Conservation (phyloP, 495 filamentous ascomycete genomes). For the Neurospora cerealis region DNA sequence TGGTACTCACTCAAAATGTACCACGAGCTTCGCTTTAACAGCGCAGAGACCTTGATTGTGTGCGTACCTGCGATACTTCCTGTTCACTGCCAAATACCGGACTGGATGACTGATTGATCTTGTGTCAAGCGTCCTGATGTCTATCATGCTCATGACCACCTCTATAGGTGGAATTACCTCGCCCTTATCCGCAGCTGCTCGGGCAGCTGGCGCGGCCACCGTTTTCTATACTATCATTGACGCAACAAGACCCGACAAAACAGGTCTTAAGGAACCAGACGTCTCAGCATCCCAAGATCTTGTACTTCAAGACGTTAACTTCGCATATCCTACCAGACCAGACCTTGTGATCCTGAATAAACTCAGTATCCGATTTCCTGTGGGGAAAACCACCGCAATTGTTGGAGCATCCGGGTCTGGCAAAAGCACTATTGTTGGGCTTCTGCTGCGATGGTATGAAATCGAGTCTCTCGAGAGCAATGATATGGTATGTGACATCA, state of each 20-base stretch:
- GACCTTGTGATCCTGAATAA: slow-evolving; percentile 45
- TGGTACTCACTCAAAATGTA: slow-evolving; percentile 32
- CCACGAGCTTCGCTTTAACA: slow-evolving; percentile 14
- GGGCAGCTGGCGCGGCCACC: slow-evolving; percentile 42
- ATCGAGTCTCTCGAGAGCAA: slow-evolving; percentile 39
- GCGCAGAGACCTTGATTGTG: slow-evolving; percentile 37
- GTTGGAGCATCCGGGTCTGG: slow-evolving; percentile 71
- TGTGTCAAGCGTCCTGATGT: slow-evolving; percentile 42
- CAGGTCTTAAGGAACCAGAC: slow-evolving; percentile 36
- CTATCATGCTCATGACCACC: slow-evolving; percentile 46
- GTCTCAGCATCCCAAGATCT: slow-evolving; percentile 44
- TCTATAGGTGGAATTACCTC: slow-evolving; percentile 40
- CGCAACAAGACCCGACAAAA: slow-evolving; percentile 34
- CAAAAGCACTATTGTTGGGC: slow-evolving; percentile 55
- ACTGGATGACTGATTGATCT: not conserved
- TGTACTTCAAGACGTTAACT: slow-evolving; percentile 47
- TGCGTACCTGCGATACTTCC: slow-evolving; percentile 18
- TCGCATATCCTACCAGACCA: slow-evolving; percentile 55
- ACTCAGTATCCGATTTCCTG: slow-evolving; percentile 48
- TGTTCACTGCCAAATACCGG: not conserved
- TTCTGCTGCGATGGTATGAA: slow-evolving; percentile 58
- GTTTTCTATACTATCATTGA: slow-evolving; percentile 50
- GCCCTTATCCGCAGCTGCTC: slow-evolving; percentile 39
- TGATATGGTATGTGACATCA: slow-evolving; percentile 26
- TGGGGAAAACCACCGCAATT: slow-evolving; percentile 77